These are phyloP conservation scores for Mucor indicus DNA, from an alignment of 371 early-diverging fungal genomes.

Conservation along the genomic window DNA sequence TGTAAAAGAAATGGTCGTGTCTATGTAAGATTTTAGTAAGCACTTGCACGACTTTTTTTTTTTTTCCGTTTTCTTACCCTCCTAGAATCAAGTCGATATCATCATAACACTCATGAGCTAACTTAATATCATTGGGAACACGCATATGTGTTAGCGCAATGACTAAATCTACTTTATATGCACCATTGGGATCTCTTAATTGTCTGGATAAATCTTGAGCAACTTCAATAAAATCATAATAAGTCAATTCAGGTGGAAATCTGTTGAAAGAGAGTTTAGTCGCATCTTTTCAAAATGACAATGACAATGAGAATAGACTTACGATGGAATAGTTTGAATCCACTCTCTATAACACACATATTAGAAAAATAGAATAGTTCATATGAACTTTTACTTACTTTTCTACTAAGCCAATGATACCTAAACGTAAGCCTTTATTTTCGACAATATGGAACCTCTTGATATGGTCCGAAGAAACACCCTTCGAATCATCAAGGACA, in stretches of 20 bases:
- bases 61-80: too few relatives aligned
- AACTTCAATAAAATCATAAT: slow-evolving; percentile 48
- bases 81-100: slow-evolving; percentile 62
- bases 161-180: slow-evolving; percentile 47
- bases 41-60: too few relatives aligned
- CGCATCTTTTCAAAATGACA: not conserved
- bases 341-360: slow-evolving; percentile 40
- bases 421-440: slow-evolving; percentile 41
- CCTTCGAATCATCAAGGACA: slow-evolving; percentile 39
- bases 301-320: slow-evolving; percentile 6
- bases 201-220: slow-evolving; percentile 35
- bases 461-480: slow-evolving; percentile 22
- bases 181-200: slow-evolving; percentile 33
- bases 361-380: slow-evolving; percentile 1
- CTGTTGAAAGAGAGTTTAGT: slow-evolving; percentile 8
- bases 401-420: slow-evolving; percentile 62
- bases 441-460: slow-evolving; percentile 35
- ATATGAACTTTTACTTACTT: slow-evolving; percentile 24
- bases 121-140: slow-evolving; percentile 54
- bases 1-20: slow-evolving; percentile 63
- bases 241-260: slow-evolving; percentile 52
- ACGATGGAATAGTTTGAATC: slow-evolving; percentile 60
- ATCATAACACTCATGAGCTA: slow-evolving; percentile 40
- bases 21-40: too few relatives aligned
- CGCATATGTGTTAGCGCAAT: slow-evolving; percentile 69